Percentiles rank a stretch among this genome's conserved stretches.
These are phyloP conservation scores for Exophiala bonariae DNA, from an alignment of 2,329 filamentous ascomycete genomes.

Conservation along the genomic window DNA sequence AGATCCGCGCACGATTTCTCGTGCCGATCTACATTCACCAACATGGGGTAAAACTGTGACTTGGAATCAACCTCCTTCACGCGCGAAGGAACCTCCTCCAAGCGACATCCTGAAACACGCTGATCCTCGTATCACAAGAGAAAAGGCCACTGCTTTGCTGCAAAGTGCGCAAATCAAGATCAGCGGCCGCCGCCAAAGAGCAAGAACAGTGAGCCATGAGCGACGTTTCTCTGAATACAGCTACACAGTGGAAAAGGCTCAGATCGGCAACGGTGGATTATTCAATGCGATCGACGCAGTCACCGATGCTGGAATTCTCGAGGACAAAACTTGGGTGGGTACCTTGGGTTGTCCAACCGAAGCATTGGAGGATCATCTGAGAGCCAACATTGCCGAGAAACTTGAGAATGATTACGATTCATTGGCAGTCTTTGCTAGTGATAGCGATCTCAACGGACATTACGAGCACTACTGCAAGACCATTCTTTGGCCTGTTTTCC, in stretches of 20 bases:
- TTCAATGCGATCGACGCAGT: constrained; percentile 84
- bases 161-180: constrained; percentile 4
- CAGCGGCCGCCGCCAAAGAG: constrained; percentile 11
- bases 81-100: constrained; percentile 71
- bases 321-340: constrained; percentile 85
- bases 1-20: constrained; percentile 57
- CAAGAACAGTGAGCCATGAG: constrained; percentile 59
- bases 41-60: constrained; percentile 69
- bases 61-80: constrained; percentile 75
- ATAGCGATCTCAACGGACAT: constrained; percentile 91
- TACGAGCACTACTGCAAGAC: constrained; percentile 97
- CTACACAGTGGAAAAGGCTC: constrained; percentile 80
- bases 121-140: constrained; percentile 10
- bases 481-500: constrained; percentile 95
- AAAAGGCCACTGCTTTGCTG: constrained; percentile 12
- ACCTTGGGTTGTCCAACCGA: constrained; percentile 94
- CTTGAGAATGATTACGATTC: constrained; percentile 80
- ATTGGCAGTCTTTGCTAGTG: constrained; percentile 68
- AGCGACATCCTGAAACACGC: constrained; percentile 71
- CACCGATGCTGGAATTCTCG: constrained; percentile 65
- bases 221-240: constrained; percentile 72
- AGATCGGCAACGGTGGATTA: constrained; percentile 90
- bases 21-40: constrained; percentile 72
- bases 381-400: constrained; percentile 78
- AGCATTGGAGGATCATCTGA: constrained; percentile 71